phyloP scores from a whole-genome alignment of 768 basidiomycete species.

The Boletus rufocinnamomeus region DNA sequence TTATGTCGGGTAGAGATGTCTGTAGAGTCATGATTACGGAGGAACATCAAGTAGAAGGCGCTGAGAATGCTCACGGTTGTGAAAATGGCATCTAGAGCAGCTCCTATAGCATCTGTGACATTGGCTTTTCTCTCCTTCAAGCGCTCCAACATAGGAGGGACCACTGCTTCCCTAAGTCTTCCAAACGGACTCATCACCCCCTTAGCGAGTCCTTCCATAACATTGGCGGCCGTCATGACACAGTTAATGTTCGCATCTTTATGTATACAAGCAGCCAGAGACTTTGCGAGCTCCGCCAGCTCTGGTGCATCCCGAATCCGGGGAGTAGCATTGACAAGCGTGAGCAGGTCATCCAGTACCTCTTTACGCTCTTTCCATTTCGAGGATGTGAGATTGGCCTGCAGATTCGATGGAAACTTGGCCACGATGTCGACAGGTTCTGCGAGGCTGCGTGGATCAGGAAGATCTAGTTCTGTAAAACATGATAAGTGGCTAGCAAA shows the following conservation, averaged over 20 bases:
- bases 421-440: constrained; percentile 79
- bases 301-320: constrained; percentile 81
- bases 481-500: constrained; percentile 11
- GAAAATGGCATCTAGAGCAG: constrained; percentile 88
- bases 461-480: constrained; percentile 48
- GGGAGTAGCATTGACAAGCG: constrained; percentile 65
- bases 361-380: constrained; percentile 99
- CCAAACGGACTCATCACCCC: constrained; percentile 77
- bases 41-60: constrained; percentile 3
- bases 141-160: constrained; percentile 80
- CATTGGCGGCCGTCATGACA: constrained; percentile 84
- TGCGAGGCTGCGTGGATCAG: constrained; percentile 78
- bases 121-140: constrained; percentile 92
- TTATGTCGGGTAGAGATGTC: constrained; percentile 78
- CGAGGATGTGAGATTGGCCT: constrained; percentile 75
- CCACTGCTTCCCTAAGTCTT: constrained; percentile 67
- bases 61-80: constrained; percentile 60
- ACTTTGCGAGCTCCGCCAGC: constrained; percentile 72
- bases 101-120: constrained; percentile 87
- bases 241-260: constrained; percentile 95
- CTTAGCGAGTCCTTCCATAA: constrained; percentile 83
- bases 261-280: constrained; percentile 78
- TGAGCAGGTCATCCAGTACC: constrained; percentile 79
- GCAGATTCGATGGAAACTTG: constrained; percentile 74
- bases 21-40: constrained; percentile 34